phyloP scores from a whole-genome alignment of 1,284 basidiomycete species.

The Cutaneotrichosporon sp. region DNA sequence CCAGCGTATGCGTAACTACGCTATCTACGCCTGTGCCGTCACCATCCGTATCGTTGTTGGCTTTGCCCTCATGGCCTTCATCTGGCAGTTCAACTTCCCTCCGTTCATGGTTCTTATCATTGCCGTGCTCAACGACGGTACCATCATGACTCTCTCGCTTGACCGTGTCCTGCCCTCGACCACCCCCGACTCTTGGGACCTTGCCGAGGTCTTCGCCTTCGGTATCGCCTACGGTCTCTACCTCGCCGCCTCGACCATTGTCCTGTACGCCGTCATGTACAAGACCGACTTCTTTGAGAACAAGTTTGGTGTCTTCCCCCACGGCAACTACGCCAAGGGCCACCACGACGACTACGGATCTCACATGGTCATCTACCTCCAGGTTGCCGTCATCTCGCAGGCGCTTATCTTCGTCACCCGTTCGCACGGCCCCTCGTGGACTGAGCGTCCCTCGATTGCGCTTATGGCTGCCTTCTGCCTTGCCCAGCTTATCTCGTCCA shows the following conservation, averaged over 20 bases:
- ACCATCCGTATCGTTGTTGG: constrained; percentile 98
- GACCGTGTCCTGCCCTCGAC: constrained; percentile 91
- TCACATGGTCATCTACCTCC: constrained; percentile 64
- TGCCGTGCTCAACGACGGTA: constrained; percentile 93
- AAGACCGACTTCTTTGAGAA: constrained; percentile 84
- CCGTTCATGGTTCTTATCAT: constrained; percentile 99
- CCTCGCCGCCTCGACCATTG: constrained; percentile 80
- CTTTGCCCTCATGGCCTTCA: constrained; percentile 91
- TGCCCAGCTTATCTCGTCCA: constrained; percentile 88
- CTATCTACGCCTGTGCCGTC: constrained; percentile 89
- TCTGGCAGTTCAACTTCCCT: constrained; percentile 96
- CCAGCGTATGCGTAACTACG: constrained; percentile 96
- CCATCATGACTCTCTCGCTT: constrained; percentile 97
- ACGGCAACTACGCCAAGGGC: constrained; percentile 28
- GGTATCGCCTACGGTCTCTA: constrained; percentile 93
- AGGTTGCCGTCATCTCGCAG: constrained; percentile 96
- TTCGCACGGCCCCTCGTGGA: constrained; percentile 95
- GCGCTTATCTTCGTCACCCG: constrained; percentile 96
- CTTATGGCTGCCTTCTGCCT: constrained; percentile 84
- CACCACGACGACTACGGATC: constrained; percentile 44
- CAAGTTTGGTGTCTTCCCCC: constrained; percentile 66
- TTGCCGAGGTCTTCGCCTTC: constrained; percentile 92
- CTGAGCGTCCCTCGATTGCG: constrained; percentile 89
- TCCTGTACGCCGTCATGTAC: constrained; percentile 76
- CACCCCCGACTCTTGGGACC: constrained; percentile 90